A percentile compares a stretch with the other conserved stretches of the same genome.
Conservation (phyloP, 495 filamentous ascomycete species). For the Filosporella fistucella region DNA sequence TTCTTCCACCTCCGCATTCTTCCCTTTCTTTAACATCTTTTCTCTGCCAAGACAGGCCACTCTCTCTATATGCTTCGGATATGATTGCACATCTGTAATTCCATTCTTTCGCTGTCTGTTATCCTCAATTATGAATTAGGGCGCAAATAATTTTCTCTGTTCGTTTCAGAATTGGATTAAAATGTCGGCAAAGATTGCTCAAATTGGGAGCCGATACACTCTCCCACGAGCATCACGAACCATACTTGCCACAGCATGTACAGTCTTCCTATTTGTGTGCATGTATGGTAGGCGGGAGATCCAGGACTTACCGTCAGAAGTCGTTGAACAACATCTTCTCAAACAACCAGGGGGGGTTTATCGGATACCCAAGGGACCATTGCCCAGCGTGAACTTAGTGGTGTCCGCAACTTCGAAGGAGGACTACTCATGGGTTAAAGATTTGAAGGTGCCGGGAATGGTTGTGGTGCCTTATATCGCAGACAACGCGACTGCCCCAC, state of each 20-base stretch:
- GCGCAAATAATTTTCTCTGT: too few species aligned
- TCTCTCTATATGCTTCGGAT: too few species aligned
- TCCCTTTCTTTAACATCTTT: too few species aligned
- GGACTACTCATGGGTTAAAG: slow-evolving; percentile 2
- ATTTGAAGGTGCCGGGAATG: slow-evolving; percentile 4
- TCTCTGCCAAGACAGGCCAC: too few species aligned
- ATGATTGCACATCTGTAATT: too few species aligned
- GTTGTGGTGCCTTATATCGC: slow-evolving; percentile 6
- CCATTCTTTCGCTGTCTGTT: too few species aligned
- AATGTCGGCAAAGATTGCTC: too few species aligned
- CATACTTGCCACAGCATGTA: not conserved
- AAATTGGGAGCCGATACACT: too few species aligned
- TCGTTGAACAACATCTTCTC: slow-evolving; percentile 2
- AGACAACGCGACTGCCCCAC: slow-evolving; percentile 1
- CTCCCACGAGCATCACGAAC: slow-evolving; percentile 7
- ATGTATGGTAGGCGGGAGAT: not conserved
- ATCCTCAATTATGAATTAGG: too few species aligned
- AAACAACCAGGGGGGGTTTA: slow-evolving; percentile 2
- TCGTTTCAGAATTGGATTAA: too few species aligned
- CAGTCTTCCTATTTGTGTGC: not conserved
- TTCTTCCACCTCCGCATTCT: too few species aligned
- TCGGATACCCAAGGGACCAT: not conserved
- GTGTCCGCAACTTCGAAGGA: not conserved
- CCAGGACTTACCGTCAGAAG: not conserved
- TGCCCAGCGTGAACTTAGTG: slow-evolving; percentile 4